Evolutionary conservation across 75 land plant genomes (phyloP), one percentile per base, ranked within the genome.

Genomic region (Azolla pinnata): DNA sequence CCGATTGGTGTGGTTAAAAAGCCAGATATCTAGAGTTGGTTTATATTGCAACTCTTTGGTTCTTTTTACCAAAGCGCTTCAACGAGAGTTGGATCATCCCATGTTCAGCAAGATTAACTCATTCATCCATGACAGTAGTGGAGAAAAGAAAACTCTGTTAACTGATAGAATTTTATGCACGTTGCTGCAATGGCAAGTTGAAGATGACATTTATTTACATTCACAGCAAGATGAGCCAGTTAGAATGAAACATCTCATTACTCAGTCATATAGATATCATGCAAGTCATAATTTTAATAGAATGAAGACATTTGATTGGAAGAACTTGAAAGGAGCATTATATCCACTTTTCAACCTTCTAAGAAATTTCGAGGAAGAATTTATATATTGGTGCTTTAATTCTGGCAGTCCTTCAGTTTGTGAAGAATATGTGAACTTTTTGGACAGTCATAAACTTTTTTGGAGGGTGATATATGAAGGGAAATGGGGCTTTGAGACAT

Each of bases 1-100:
- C 28, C 83, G 86, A 27, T 31, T 82, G n/a, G 55, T 40, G 24
- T 84, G 85, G 81, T 75, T 89, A 61, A 57, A 72, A 28, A 74
- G 71, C 62, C 69, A 72, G 49, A 45, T 63, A 40, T 62, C 57
- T 1, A 46, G 53, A 31, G 47, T 85, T 34, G 71, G 66, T 5
- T 75, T 76, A 12, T 71, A 60, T 14, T 63, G 73, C 44, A 52
- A 62, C 1, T 69, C 76, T 54, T 76, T 88, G 4, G 44, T 28
- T 1, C 72, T 40, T 5, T 78, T 79, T 44, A 20, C 59, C 26
- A 31, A 54, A 10, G 59, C 69, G 8, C 29, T 88, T 12, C 46
- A 68, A 31, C 30, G 74, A 31, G 84, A 70, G 57, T 48, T 19
- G 20, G 47, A 44, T 19, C 88, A 87, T 67, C 81, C 79, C 4